These are phyloP conservation scores for Naematelia aurantialba DNA, from an alignment of 768 basidiomycete species.

Conservation along the genomic window DNA sequence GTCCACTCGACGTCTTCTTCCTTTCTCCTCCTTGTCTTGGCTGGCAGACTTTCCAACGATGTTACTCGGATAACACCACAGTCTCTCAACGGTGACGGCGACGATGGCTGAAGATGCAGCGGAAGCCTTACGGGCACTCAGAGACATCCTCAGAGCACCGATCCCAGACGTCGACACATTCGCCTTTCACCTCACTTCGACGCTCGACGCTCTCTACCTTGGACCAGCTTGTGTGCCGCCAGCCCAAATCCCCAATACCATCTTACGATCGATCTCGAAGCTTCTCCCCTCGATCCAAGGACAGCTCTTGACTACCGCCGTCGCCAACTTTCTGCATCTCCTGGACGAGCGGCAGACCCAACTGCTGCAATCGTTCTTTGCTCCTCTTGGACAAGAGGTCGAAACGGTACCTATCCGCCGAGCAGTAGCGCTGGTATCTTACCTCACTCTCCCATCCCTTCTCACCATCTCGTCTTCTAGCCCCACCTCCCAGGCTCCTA, in stretches of 20 bases:
- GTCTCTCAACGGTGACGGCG: not conserved
- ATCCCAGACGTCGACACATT: constrained; percentile 20
- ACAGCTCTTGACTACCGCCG: constrained; percentile 61
- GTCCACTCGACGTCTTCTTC: not conserved
- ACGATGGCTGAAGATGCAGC: constrained; percentile 10
- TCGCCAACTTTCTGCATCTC: constrained; percentile 65
- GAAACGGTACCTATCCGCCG: constrained; percentile 1
- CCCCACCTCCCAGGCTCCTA: constrained; percentile 2
- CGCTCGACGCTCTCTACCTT: constrained; percentile 17
- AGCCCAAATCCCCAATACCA: not conserved
- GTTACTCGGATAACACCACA: not conserved
- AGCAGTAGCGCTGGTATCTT: constrained; percentile 52
- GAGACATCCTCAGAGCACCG: constrained; percentile 29
- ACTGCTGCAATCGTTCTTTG: constrained; percentile 66
- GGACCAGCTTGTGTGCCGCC: constrained; percentile 24
- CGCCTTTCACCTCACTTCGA: constrained; percentile 13
- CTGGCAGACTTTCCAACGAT: not conserved
- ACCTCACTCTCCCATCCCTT: constrained; percentile 62
- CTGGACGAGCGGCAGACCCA: constrained; percentile 55
- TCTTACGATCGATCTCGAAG: constrained; percentile 14
- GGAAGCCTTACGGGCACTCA: constrained; percentile 18
- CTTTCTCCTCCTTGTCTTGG: constrained; percentile 2
- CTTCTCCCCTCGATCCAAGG: constrained; percentile 62
- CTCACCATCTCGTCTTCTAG: constrained; percentile 51
- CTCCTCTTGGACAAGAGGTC: constrained; percentile 6